These are phyloP conservation scores for Eragrostis nindensis DNA, from an alignment of 176 grass and related monocot species.

Conservation along the genomic window DNA sequence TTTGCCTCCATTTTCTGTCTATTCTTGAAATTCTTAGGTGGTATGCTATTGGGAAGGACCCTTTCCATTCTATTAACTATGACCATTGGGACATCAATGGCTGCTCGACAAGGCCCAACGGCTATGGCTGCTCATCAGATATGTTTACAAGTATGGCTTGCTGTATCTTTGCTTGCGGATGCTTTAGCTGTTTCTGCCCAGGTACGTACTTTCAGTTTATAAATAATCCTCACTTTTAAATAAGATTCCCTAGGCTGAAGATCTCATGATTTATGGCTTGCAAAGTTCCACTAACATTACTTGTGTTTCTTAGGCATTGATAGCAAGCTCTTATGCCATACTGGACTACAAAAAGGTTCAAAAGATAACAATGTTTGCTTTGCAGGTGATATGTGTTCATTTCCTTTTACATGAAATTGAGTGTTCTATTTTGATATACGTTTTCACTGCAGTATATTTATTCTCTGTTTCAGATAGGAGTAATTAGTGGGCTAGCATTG, in stretches of 20 bases:
- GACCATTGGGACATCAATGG: slow-evolving; percentile 97
- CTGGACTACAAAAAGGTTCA: slow-evolving; percentile 77
- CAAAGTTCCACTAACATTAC: slow-evolving; percentile 18
- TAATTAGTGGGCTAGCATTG: slow-evolving; percentile 71
- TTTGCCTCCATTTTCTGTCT: slow-evolving; percentile 23
- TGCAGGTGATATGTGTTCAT: slow-evolving; percentile 63
- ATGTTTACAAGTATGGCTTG: slow-evolving; percentile 98
- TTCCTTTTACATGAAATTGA: slow-evolving; percentile 27
- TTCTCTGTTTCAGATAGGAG: slow-evolving; percentile 68
- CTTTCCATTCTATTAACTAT: slow-evolving; percentile 86
- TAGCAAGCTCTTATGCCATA: slow-evolving; percentile 83
- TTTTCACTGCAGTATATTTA: slow-evolving; percentile 17
- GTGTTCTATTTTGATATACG: background rate
- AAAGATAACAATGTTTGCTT: slow-evolving; percentile 57
- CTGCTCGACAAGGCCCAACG: slow-evolving; percentile 87
- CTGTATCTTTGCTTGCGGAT: slow-evolving; percentile 78
- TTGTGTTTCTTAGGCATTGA: slow-evolving; percentile 63
- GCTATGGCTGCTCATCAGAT: slow-evolving; percentile 98
- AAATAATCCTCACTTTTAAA: slow-evolving; percentile 21
- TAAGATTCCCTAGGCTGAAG: background rate
- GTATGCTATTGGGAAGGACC: slow-evolving; percentile 84
- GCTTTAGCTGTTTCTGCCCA: slow-evolving; percentile 69
- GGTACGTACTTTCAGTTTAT: slow-evolving; percentile 24
- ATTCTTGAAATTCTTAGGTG: slow-evolving; percentile 58
- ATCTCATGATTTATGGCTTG: slow-evolving; percentile 30